These are phyloP conservation scores for Megacollybia marginata DNA, from an alignment of 768 basidiomycete genomes.

Conservation along the genomic window DNA sequence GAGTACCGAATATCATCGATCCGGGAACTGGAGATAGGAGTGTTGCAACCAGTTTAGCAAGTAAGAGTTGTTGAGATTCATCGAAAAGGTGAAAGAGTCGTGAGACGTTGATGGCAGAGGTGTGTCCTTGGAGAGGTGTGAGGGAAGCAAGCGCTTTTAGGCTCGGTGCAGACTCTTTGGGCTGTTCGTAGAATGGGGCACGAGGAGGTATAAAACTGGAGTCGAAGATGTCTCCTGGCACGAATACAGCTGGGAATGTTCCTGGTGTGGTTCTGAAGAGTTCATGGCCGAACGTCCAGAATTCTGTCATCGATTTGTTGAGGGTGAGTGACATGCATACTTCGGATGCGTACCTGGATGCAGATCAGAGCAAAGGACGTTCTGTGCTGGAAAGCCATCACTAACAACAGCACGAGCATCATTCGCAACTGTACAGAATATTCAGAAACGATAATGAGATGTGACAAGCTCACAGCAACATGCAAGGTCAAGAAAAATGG, in stretches of 20 bases:
- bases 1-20: constrained; percentile 27
- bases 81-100: constrained; percentile 37
- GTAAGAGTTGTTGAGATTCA: constrained; percentile 22
- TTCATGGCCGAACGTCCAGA: constrained; percentile 41
- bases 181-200: constrained; percentile 8
- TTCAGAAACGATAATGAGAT: not conserved
- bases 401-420: constrained; percentile 17
- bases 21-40: constrained; percentile 26
- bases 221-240: constrained; percentile 37
- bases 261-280: constrained; percentile 33
- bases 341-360: constrained; percentile 8
- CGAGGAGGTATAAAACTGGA: constrained; percentile 22
- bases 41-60: constrained; percentile 24
- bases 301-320: constrained; percentile 18
- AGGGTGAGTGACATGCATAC: not conserved
- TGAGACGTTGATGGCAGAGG: constrained; percentile 35
- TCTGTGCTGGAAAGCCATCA: constrained; percentile 17
- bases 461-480: constrained; percentile 16
- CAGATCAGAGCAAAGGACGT: constrained; percentile 17
- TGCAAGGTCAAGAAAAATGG: constrained; percentile 18
- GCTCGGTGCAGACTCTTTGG: constrained; percentile 4
- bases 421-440: constrained; percentile 12
- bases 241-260: constrained; percentile 34
- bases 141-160: constrained; percentile 25
- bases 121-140: constrained; percentile 29